Base-by-base conservation (phyloP, 148 eudicot species). In the Tetragonia tetragonoides region DNA sequence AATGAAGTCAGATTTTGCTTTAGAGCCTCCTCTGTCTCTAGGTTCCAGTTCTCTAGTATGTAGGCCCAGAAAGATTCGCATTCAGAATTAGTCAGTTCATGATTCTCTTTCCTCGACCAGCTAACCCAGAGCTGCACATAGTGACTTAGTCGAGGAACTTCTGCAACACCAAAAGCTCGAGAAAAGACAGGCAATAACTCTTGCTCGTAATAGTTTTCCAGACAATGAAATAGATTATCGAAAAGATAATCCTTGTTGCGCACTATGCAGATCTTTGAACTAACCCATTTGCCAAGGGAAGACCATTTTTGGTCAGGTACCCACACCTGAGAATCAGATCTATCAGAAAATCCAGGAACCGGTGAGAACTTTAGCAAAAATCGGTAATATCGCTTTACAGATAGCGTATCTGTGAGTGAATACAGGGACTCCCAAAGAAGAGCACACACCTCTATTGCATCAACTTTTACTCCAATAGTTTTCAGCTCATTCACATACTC, bases 11-110 rank as follows among this genome's bases (percentile, higher is more conserved):
- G 14, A 17, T 53, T 53, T 67, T 68, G 41, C 73, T 68, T 56
- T 20, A 63, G 62, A 46, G 28, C 2, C 18, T 63, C 63, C 57
- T 44, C 60, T 28, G 69, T 57, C 63, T 72, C 23, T 5, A 46
- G 28, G 17, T 38, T 57, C 75, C 62, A 72, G 44, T 47, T 47
- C 23, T 70, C 9, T 47, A 61, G 66, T 1, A 70, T 60, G 37
- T 59, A 69, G 12, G 60, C 28, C 80, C 75, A 78, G 46, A 70
- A 78, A 16, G 24, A 42, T n/a, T 21, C 38, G 72, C 80, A 78
- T 34, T 70, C 74, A 7, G 53, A 20, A 1, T 3, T 18, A 7
- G 57, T 14, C 15, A 78, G 21, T 57, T 24, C 40, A 28, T 24
- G 46, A 38, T 42, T 70, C 15, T 60, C 68, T 12, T 56, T 68